These are phyloP conservation scores for Teratosphaeria gauchensis DNA, from an alignment of 2,329 filamentous ascomycete species.

Conservation along the genomic window DNA sequence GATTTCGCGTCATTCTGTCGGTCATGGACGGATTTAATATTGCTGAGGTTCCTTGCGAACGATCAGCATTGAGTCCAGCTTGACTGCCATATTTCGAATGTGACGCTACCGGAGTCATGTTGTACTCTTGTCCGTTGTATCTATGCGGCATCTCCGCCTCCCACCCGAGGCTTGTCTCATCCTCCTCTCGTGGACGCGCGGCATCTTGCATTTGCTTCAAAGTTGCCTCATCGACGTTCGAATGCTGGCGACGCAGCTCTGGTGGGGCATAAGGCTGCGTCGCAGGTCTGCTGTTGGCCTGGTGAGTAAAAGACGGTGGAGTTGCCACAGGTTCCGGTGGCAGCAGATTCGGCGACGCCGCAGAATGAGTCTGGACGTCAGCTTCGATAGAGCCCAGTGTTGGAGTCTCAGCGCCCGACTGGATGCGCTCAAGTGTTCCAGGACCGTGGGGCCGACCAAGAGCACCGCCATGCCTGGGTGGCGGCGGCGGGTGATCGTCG, in stretches of 20 bases:
- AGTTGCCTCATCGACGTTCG: conserved; percentile 72
- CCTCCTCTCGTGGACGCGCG: conserved; percentile 19
- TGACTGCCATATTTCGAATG: conserved; percentile 28
- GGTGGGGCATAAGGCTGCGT: conserved; percentile 64
- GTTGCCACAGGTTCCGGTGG: conserved; percentile 65
- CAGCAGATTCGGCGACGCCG: conserved; percentile 18
- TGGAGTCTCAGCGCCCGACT: conserved; percentile 48
- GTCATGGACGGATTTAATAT: conserved; percentile 5
- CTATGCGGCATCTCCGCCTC: conserved; percentile 8
- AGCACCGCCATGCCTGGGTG: conserved; percentile 30
- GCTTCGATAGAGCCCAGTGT: conserved; percentile 35
- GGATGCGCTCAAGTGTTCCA: conserved; percentile 43
- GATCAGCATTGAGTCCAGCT: conserved; percentile 18
- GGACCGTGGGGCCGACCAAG: conserved; percentile 12
- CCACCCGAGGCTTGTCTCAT: not conserved
- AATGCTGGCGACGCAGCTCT: conserved; percentile 71
- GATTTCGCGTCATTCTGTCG: conserved; percentile 6
- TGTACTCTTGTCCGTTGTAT: not conserved
- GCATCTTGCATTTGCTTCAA: conserved; percentile 70
- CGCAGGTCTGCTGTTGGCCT: conserved; percentile 58
- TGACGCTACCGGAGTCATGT: conserved; percentile 9
- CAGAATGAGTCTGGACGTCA: conserved; percentile 37
- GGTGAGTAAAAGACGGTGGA: conserved; percentile 72
- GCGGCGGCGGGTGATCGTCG: conserved; percentile 29
- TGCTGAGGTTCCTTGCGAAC: conserved; percentile 13